A percentile compares a stretch with the other conserved stretches of the same genome.
Conservation (phyloP, 208 protist genomes). For the Kentomonas sorsogonicus region DNA sequence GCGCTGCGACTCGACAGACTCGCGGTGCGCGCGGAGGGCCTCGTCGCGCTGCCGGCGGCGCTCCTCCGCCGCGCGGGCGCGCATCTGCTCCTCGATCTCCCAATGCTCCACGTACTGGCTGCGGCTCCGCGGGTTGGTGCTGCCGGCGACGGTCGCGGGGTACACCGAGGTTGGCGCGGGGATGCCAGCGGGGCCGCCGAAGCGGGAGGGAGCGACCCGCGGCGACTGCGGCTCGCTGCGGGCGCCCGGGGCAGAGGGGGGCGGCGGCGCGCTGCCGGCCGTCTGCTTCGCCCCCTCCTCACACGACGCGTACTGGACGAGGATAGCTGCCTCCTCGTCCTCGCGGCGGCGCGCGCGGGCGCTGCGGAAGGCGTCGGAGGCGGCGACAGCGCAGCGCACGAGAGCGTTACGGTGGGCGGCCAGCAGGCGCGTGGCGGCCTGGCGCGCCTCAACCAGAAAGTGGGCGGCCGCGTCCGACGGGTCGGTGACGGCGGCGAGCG, state of each 20-base stretch:
- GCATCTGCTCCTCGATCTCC: background rate
- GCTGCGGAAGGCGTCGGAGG: too few species aligned
- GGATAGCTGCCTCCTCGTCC: background rate
- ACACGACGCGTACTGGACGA: background rate
- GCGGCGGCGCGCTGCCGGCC: background rate
- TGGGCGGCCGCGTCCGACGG: background rate
- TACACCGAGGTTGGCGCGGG: too few species aligned
- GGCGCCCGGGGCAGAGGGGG: background rate
- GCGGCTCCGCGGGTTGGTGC: background rate
- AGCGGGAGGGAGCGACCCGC: background rate
- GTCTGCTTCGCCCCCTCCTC: background rate
- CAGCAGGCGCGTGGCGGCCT: background rate
- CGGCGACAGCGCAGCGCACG: background rate
- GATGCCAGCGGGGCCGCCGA: background rate
- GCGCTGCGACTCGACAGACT: too few species aligned
- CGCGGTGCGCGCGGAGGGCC: background rate
- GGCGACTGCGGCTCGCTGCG: background rate
- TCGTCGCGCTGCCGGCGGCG: background rate
- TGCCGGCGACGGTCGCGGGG: conserved; percentile 1
- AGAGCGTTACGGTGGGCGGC: background rate
- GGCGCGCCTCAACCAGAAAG: background rate
- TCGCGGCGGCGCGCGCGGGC: background rate
- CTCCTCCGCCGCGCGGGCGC: background rate
- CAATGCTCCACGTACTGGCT: background rate
- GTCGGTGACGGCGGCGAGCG: background rate